Evolutionary conservation across 2,329 filamentous ascomycete species (phyloP).

Genomic region (Byssoonygena ceratinophila): DNA sequence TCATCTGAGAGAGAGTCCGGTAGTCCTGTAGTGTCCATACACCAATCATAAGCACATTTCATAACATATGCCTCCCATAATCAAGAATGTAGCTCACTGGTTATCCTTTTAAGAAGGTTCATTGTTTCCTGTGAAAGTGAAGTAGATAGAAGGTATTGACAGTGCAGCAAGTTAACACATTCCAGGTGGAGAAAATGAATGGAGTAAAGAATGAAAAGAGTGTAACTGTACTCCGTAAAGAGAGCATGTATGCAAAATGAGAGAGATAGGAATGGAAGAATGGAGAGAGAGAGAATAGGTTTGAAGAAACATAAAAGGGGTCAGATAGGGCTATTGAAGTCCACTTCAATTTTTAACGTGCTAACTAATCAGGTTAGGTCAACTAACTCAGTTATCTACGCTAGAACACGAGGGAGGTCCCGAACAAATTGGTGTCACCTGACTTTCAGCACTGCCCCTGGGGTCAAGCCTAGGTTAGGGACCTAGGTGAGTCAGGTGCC

Average conservation of each 20-base stretch:
- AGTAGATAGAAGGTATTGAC: not conserved
- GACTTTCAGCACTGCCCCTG: no score
- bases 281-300: not conserved
- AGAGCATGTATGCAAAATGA: not conserved
- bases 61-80: not conserved
- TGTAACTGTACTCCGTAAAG: no score
- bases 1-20: slow-evolving; percentile 68
- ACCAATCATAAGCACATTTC: not conserved
- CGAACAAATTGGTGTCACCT: no score
- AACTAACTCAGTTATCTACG: no score
- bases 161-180: not conserved
- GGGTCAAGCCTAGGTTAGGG: no score
- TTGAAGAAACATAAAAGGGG: no score
- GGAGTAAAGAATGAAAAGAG: not conserved
- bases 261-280: not conserved
- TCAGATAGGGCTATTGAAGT: no score
- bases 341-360: no score
- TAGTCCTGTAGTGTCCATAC: slow-evolving; percentile 23
- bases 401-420: no score
- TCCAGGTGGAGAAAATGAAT: not conserved
- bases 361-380: no score
- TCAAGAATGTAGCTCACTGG: slow-evolving; percentile 1
- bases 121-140: not conserved
- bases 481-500: no score
- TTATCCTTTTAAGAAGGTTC: not conserved